phyloP scores from a whole-genome alignment of 768 basidiomycete species.

The Crepidotus variabilis region DNA sequence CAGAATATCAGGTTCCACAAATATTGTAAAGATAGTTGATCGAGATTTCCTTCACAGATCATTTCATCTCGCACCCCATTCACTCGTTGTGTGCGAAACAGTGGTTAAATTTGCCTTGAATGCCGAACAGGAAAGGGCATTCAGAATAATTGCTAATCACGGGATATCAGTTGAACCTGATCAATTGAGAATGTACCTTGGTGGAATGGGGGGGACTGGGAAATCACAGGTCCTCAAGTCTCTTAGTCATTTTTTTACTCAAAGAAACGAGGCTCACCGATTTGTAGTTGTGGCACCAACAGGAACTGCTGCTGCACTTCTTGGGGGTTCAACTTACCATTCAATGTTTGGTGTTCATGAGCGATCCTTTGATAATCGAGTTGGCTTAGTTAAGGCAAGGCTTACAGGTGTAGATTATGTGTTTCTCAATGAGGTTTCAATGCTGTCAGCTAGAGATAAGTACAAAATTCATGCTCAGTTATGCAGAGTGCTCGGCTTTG shows the following conservation, averaged over 20 bases:
- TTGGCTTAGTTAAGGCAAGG: background rate
- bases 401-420: slow-evolving; percentile 30
- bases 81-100: background rate
- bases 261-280: slow-evolving; percentile 10
- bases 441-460: slow-evolving; percentile 31
- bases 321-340: slow-evolving; percentile 11
- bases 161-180: slow-evolving; percentile 2
- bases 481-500: slow-evolving; percentile 11
- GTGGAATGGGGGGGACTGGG: slow-evolving; percentile 30
- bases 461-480: slow-evolving; percentile 23
- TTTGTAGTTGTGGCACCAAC: slow-evolving; percentile 17
- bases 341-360: slow-evolving; percentile 10
- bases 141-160: slow-evolving; percentile 24
- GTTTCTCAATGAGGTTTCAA: slow-evolving; percentile 41
- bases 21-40: background rate
- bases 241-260: slow-evolving; percentile 18
- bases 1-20: no score
- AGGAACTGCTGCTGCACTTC: slow-evolving; percentile 12
- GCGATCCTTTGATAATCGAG: slow-evolving; percentile 2
- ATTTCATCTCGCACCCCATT: background rate
- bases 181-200: slow-evolving; percentile 26
- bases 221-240: slow-evolving; percentile 30
- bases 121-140: slow-evolving; percentile 23
- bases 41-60: background rate
- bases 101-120: slow-evolving; percentile 17